Percentiles rank a stretch among this genome's conserved stretches.
phyloP scores from a whole-genome alignment of 257 asterid species.

The Coffea canephora region DNA sequence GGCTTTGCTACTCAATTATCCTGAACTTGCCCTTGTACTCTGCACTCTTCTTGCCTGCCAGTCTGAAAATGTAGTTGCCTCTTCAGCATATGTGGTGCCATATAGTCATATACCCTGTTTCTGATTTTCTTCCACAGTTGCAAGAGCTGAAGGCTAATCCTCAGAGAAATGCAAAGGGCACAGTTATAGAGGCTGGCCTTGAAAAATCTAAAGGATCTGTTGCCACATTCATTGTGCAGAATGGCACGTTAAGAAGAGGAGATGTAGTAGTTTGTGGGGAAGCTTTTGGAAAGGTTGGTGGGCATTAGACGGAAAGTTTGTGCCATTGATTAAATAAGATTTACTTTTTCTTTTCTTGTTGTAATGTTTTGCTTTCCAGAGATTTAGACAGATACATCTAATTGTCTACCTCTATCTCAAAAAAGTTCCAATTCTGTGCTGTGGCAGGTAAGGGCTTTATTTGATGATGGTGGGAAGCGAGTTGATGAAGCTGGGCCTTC shows the following conservation, averaged over 20 bases:
- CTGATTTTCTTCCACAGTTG: slow-evolving; percentile 41
- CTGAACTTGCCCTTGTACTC: background rate
- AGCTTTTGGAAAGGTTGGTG: slow-evolving; percentile 96
- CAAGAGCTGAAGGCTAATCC: slow-evolving; percentile 99
- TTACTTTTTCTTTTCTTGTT: slow-evolving; percentile 4
- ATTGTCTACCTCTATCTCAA: slow-evolving; percentile 11
- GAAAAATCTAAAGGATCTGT: slow-evolving; percentile 94
- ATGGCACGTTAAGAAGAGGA: slow-evolving; percentile 89
- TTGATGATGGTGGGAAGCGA: slow-evolving; percentile 81
- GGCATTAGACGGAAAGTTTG: slow-evolving; percentile 18
- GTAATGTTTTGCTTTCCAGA: background rate
- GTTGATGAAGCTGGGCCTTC: slow-evolving; percentile 92
- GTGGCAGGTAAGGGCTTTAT: slow-evolving; percentile 85
- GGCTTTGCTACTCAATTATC: background rate
- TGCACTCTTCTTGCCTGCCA: background rate
- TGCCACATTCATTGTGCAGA: slow-evolving; percentile 94
- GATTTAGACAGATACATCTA: slow-evolving; percentile 1
- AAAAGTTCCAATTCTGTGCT: slow-evolving; percentile 24
- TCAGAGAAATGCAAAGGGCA: slow-evolving; percentile 85
- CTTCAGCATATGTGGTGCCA: background rate
- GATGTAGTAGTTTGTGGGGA: slow-evolving; percentile 86
- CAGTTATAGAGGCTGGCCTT: slow-evolving; percentile 95
- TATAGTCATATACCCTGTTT: background rate
- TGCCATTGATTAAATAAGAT: background rate
- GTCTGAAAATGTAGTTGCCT: background rate